Evolutionary conservation across 2,329 filamentous ascomycete genomes (phyloP).

Genomic region (Drechslera avenae): DNA sequence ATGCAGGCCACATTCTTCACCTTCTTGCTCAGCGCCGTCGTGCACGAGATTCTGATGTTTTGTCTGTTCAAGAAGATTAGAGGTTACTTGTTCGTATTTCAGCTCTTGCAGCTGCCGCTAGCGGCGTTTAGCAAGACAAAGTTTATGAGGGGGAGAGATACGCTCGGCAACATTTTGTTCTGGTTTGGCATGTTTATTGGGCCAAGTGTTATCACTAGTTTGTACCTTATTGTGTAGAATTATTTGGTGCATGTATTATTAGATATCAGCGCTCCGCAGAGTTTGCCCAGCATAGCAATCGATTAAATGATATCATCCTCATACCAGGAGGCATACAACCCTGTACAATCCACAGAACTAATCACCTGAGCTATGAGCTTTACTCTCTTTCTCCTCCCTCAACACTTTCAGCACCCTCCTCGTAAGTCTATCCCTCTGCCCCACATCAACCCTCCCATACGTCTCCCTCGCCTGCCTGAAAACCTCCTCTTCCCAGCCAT

Average conservation of each 20-base stretch:
- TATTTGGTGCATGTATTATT: not conserved
- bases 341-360: not conserved
- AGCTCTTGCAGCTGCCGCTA: slow-evolving; percentile 75
- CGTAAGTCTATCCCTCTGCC: slow-evolving; percentile 51
- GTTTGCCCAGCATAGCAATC: not conserved
- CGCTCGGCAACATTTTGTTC: slow-evolving; percentile 74
- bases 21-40: slow-evolving; percentile 71
- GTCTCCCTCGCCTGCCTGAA: slow-evolving; percentile 53
- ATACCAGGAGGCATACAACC: not conserved
- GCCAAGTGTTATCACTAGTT: slow-evolving; percentile 65
- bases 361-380: not conserved
- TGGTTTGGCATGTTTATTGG: slow-evolving; percentile 81
- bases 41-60: slow-evolving; percentile 81
- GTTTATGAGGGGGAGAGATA: slow-evolving; percentile 65
- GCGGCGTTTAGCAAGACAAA: slow-evolving; percentile 70
- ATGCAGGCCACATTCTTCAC: slow-evolving; percentile 75
- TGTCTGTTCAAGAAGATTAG: slow-evolving; percentile 78
- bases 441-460: slow-evolving; percentile 54
- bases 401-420: slow-evolving; percentile 50
- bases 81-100: slow-evolving; percentile 73
- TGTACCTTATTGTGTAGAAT: slow-evolving; percentile 56
- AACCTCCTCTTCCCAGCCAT: slow-evolving; percentile 55
- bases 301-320: not conserved
- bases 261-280: too few relatives aligned
- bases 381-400: slow-evolving; percentile 31